These are phyloP conservation scores for Chrysopogon serrulatus DNA, from an alignment of 176 grass and related monocot species.

Conservation along the genomic window DNA sequence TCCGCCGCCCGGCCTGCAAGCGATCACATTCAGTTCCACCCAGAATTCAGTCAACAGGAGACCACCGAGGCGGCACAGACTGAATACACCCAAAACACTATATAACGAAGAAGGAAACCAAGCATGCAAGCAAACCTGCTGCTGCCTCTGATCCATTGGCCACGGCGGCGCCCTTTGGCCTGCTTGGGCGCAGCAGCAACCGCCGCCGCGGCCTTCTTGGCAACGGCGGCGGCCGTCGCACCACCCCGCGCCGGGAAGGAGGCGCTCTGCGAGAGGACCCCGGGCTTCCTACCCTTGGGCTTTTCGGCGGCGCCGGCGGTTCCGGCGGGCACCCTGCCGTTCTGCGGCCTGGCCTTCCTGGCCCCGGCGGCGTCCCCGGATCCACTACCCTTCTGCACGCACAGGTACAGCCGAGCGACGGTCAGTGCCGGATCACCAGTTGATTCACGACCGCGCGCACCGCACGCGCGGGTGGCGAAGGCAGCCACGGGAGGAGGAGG, in stretches of 20 bases:
- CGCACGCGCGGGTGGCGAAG: not conserved
- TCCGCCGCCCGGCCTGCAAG: not conserved
- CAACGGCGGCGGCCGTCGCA: not conserved
- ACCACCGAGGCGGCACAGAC: not conserved
- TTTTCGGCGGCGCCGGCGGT: not conserved
- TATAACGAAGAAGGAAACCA: not conserved
- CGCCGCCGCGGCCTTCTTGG: conserved; percentile 14
- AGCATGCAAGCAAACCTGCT: not conserved
- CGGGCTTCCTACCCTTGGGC: conserved; percentile 34
- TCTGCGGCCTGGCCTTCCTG: conserved; percentile 38
- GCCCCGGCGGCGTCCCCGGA: conserved; percentile 21
- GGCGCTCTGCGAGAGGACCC: conserved; percentile 52
- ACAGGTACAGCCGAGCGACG: not conserved
- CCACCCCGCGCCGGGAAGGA: conserved; percentile 52
- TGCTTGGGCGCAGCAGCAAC: conserved; percentile 17
- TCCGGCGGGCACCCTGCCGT: conserved; percentile 29
- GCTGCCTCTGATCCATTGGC: conserved; percentile 39
- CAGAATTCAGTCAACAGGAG: not conserved
- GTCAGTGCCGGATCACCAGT: not conserved
- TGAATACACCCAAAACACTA: not conserved
- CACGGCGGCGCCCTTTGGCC: conserved; percentile 18
- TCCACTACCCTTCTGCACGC: conserved; percentile 51
- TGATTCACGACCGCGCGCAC: not conserved
- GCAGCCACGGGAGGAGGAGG: not conserved
- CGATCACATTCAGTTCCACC: not conserved